These are phyloP conservation scores for Fraxinus velutina DNA, from an alignment of 305 asterid genomes.

Conservation along the genomic window DNA sequence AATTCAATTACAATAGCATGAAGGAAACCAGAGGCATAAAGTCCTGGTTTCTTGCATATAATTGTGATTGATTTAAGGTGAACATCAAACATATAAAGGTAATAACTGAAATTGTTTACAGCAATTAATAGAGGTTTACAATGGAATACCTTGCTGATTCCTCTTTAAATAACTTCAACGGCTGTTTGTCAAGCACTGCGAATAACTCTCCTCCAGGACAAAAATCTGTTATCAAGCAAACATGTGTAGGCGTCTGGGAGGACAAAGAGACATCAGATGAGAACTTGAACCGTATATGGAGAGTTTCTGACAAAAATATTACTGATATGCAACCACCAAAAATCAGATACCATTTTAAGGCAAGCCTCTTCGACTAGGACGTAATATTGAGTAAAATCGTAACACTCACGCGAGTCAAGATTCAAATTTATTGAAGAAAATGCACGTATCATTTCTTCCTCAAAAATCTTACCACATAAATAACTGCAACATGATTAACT, in stretches of 20 bases:
- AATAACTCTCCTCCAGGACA: constrained; percentile 96
- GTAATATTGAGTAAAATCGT: not conserved
- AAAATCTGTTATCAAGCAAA: constrained; percentile 94
- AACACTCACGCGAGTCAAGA: not conserved
- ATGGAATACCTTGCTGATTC: constrained; percentile 82
- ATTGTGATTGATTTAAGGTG: not conserved
- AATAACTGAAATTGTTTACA: not conserved
- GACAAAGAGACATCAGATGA: constrained; percentile 34
- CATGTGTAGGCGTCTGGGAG: constrained; percentile 88
- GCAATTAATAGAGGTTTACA: constrained; percentile 4
- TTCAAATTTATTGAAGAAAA: not conserved
- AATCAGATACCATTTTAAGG: not conserved
- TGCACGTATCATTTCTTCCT: not conserved
- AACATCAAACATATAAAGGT: not conserved
- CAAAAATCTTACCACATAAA: not conserved
- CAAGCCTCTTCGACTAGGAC: not conserved
- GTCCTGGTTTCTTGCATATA: not conserved
- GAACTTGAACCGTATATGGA: constrained; percentile 21
- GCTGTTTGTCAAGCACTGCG: constrained; percentile 93
- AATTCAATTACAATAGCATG: not conserved
- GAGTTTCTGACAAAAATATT: constrained; percentile 6
- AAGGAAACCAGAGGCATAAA: not conserved
- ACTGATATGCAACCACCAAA: not conserved
- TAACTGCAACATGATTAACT: not conserved
- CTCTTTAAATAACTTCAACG: constrained; percentile 83